Evolutionary conservation across 2,329 filamentous ascomycete genomes (phyloP).

Genomic region (Hymenoscyphus repandus): DNA sequence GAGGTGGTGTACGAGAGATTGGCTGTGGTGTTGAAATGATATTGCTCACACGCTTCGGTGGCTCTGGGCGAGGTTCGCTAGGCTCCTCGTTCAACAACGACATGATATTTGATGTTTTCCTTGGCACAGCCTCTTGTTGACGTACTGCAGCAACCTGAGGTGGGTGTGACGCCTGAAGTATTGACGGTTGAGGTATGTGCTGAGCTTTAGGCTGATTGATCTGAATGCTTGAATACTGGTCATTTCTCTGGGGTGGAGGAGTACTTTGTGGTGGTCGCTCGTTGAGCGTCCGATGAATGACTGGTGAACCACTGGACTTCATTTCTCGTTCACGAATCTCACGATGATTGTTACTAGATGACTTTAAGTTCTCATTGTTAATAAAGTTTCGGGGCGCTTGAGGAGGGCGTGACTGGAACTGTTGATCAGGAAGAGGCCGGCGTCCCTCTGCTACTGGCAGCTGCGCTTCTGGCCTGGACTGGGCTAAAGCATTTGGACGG

Average conservation of each 20-base stretch:
- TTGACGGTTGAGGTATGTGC: slow-evolving; percentile 8
- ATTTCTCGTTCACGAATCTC: slow-evolving; percentile 15
- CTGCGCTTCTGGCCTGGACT: slow-evolving; percentile 22
- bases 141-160: slow-evolving; percentile 38
- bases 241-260: slow-evolving; percentile 23
- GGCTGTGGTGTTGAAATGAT: slow-evolving; percentile 16
- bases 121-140: slow-evolving; percentile 38
- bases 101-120: slow-evolving; percentile 61
- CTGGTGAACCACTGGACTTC: slow-evolving; percentile 24
- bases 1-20: slow-evolving; percentile 5
- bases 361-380: slow-evolving; percentile 19
- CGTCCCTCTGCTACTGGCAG: slow-evolving; percentile 20
- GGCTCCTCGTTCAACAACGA: slow-evolving; percentile 53
- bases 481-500: slow-evolving; percentile 17
- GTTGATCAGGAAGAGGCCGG: slow-evolving; percentile 19
- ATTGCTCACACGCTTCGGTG: slow-evolving; percentile 25
- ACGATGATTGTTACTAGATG: slow-evolving; percentile 3
- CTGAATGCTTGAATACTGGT: slow-evolving; percentile 21
- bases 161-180: slow-evolving; percentile 11
- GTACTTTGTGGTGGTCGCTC: slow-evolving; percentile 17
- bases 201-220: slow-evolving; percentile 4
- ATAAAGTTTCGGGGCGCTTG: slow-evolving; percentile 22
- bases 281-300: slow-evolving; percentile 6
- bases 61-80: slow-evolving; percentile 36
- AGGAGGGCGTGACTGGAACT: slow-evolving; percentile 23